Evolutionary conservation across 768 basidiomycete genomes (phyloP), one percentile per base, ranked within the genome.

Genomic region (Leucogyrophana mollusca): DNA sequence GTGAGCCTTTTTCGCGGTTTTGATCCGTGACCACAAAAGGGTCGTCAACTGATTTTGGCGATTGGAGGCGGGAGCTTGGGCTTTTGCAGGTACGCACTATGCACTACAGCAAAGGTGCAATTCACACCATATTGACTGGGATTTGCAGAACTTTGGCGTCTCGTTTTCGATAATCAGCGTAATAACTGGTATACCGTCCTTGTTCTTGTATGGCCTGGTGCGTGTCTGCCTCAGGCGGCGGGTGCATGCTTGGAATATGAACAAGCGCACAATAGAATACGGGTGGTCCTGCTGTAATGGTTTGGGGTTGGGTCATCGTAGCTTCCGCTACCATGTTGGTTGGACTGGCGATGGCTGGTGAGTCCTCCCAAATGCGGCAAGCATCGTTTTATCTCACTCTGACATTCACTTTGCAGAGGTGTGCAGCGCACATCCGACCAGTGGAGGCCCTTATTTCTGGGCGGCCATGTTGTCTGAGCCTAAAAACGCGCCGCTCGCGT

Each of bases 361-460:
- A 47, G 72, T 57, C 5, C 13, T 18, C 23, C 40, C 9, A 13
- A 8, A 34, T 4, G 43, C 13, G 18, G 37, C 38, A n/a, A 33
- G 20, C 11, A 33, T 22, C n/a, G 22, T 40, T 14, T 40, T 30
- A 30, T 30, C 35, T 37, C 35, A 8, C 6, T 20, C 20, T 6
- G 20, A 13, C 41, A n/a, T n/a, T n/a, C n/a, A n/a, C n/a, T n/a
- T n/a, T 20, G 14, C 32, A 56, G 74, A 77, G 60, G 63, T 71
- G 24, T 72, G 68, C 49, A 85, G 82, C 51, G 82, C 84, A 2
- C 83, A 82, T 66, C 84, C 82, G 4, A 85, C 83, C 2, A 82
- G 79, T 40, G 84, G 86, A 5, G 86, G 86, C 0, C 86, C 87
- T 0, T 87, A 88, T 56, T 87, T 82, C 62, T 88, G 87, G 87